A percentile compares a stretch with the other conserved stretches of the same genome.
These are phyloP conservation scores for Cutaneotrichosporon cutaneum DNA, from an alignment of 1,284 basidiomycete species.

Conservation along the genomic window DNA sequence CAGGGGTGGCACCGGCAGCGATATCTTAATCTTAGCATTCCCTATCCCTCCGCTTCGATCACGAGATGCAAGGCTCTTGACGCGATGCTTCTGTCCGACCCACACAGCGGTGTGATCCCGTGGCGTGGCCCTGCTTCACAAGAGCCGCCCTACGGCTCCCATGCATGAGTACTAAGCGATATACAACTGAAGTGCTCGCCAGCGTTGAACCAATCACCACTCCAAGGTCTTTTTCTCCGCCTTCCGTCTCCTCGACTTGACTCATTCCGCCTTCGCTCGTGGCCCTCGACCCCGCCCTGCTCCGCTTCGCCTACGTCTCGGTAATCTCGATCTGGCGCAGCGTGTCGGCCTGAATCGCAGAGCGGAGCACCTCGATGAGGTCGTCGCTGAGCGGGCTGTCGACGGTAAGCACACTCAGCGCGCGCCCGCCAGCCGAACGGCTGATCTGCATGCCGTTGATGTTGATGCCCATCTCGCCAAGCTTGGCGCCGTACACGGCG, in stretches of 20 bases:
- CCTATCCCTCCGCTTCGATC: too few relatives aligned
- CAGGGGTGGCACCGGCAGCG: too few relatives aligned
- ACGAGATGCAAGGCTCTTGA: too few relatives aligned
- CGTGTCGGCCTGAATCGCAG: constrained; percentile 3
- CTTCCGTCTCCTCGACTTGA: neutral
- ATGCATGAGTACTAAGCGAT: too few relatives aligned
- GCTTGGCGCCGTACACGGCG: constrained; percentile 13
- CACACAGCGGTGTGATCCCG: too few relatives aligned
- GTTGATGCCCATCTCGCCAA: constrained; percentile 17
- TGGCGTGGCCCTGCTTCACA: too few relatives aligned
- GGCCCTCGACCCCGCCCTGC: too few relatives aligned
- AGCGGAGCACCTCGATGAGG: constrained; percentile 3
- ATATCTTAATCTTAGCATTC: too few relatives aligned
- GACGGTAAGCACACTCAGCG: constrained; percentile 14
- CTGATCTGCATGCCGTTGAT: constrained; percentile 17
- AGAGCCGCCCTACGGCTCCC: too few relatives aligned
- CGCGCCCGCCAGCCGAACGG: constrained; percentile 5
- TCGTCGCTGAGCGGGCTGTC: constrained; percentile 12
- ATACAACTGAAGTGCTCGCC: too few relatives aligned
- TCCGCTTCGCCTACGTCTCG: neutral
- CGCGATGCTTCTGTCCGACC: too few relatives aligned
- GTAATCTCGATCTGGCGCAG: constrained; percentile 18
- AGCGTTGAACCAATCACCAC: too few relatives aligned
- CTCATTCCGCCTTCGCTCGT: neutral
- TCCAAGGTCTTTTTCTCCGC: neutral